A percentile compares a stretch with the other conserved stretches of the same genome.
These are phyloP conservation scores for Chrysosporium queenslandicum DNA, from an alignment of 2,329 filamentous ascomycete species.

Conservation along the genomic window DNA sequence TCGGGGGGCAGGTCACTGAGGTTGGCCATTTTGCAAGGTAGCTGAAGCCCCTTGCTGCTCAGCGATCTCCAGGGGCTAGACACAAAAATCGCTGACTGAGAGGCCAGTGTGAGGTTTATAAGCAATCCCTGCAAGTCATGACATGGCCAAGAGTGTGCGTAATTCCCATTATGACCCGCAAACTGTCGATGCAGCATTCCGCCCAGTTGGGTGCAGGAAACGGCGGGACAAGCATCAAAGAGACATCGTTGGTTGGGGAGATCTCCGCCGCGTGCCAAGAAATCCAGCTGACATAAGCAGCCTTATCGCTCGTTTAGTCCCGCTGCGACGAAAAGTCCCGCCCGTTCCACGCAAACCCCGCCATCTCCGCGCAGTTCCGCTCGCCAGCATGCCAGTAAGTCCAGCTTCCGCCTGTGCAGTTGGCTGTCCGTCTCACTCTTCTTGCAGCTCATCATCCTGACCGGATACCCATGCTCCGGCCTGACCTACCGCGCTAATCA, in stretches of 20 bases:
- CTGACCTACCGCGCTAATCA: constrained; percentile 52
- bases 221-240: neutral
- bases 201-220: too few relatives aligned
- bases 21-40: too few relatives aligned
- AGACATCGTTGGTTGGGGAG: neutral
- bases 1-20: too few relatives aligned
- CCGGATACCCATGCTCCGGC: constrained; percentile 54
- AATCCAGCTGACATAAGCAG: neutral
- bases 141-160: too few relatives aligned
- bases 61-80: too few relatives aligned
- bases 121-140: too few relatives aligned
- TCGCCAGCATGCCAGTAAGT: constrained; percentile 10
- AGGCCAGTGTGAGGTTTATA: too few relatives aligned
- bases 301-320: neutral
- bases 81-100: too few relatives aligned
- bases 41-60: too few relatives aligned
- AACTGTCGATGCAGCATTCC: too few relatives aligned
- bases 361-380: neutral
- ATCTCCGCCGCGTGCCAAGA: neutral
- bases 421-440: neutral
- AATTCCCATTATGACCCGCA: too few relatives aligned
- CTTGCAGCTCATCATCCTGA: constrained; percentile 49
- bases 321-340: neutral
- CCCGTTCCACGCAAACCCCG: neutral
- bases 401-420: neutral